phyloP scores from a whole-genome alignment of 495 filamentous ascomycete species.

The Tricharina praecox region DNA sequence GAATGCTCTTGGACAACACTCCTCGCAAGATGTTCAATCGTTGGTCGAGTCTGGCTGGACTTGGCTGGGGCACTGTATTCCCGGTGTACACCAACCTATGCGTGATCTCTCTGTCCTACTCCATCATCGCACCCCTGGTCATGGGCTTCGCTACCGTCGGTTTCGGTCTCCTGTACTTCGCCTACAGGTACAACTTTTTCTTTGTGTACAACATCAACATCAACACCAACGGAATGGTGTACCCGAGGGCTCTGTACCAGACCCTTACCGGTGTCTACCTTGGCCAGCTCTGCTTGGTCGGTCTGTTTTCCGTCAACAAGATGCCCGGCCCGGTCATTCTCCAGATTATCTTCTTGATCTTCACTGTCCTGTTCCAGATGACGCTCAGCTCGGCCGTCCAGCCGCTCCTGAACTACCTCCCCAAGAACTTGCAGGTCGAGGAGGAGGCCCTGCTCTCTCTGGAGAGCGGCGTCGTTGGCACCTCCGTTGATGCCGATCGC shows the following conservation, averaged over 20 bases:
- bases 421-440: constrained; percentile 35
- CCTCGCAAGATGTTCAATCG: constrained; percentile 43
- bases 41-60: constrained; percentile 43
- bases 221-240: constrained; percentile 81
- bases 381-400: constrained; percentile 61
- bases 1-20: constrained; percentile 42
- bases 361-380: constrained; percentile 67
- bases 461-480: constrained; percentile 29
- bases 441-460: constrained; percentile 46
- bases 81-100: constrained; percentile 71
- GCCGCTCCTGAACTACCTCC: constrained; percentile 68
- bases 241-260: constrained; percentile 80
- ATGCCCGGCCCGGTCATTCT: constrained; percentile 64
- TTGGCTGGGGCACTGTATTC: constrained; percentile 78
- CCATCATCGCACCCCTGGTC: constrained; percentile 78
- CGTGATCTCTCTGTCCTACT: constrained; percentile 78
- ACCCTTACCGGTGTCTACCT: constrained; percentile 79
- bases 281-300: constrained; percentile 70
- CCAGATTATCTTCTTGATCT: constrained; percentile 66
- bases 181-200: constrained; percentile 87
- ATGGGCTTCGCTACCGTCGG: constrained; percentile 74
- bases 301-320: constrained; percentile 60
- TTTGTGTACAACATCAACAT: constrained; percentile 73
- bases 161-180: constrained; percentile 74
- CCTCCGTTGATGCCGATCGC: constrained; percentile 26